Evolutionary conservation across 2,329 filamentous ascomycete species (phyloP).

Genomic region (Curvularia spicifera): DNA sequence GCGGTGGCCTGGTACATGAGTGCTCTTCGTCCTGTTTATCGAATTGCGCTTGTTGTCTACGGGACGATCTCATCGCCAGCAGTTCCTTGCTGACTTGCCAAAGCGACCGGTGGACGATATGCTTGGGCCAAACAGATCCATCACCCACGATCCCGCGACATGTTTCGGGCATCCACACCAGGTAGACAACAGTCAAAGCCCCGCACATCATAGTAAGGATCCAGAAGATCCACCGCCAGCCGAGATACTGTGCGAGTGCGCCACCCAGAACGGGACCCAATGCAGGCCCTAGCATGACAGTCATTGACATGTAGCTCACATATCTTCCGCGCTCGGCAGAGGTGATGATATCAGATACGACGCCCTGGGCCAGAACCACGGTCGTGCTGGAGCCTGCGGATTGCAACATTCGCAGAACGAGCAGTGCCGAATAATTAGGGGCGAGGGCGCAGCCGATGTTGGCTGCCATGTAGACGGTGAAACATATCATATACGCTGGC

Average conservation of each 20-base stretch:
- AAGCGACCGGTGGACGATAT: not conserved
- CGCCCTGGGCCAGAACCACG: not conserved
- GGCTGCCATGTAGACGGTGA: not conserved
- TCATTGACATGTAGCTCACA: not conserved
- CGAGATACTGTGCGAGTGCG: not conserved
- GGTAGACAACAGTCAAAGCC: not conserved
- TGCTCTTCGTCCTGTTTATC: not conserved
- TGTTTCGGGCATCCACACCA: not conserved
- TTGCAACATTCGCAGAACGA: constrained; percentile 1
- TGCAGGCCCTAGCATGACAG: not conserved
- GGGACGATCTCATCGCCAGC: not conserved
- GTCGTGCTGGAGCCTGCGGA: not conserved
- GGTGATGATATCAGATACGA: not conserved
- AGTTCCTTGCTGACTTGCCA: constrained; percentile 1
- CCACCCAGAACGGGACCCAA: constrained; percentile 4
- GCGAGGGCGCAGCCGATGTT: constrained; percentile 1
- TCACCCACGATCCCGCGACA: constrained; percentile 4
- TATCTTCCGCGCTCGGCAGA: not conserved
- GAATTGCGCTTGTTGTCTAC: not conserved
- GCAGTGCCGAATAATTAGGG: not conserved
- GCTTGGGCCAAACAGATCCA: not conserved
- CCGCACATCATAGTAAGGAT: constrained; percentile 2
- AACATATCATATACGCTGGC: constrained; percentile 1
- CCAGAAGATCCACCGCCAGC: constrained; percentile 4
- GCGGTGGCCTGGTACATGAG: not conserved